Conservation (phyloP, 257 asterid genomes). For the Salvia hispanica region DNA sequence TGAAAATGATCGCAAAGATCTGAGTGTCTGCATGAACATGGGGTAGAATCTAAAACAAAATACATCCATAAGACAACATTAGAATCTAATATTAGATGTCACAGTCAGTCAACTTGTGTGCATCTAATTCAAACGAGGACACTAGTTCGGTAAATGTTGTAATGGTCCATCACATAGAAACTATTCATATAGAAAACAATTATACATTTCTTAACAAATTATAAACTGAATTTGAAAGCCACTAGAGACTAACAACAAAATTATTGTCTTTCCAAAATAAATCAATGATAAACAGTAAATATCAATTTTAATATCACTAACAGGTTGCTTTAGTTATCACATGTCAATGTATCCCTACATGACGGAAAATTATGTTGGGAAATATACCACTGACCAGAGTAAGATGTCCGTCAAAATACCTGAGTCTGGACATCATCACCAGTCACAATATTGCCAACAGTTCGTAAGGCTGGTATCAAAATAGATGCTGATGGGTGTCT, state of each 20-base stretch:
- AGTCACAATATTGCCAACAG: slow-evolving; percentile 57
- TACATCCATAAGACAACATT: no score
- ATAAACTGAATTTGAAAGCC: neutral
- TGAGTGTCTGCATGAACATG: neutral
- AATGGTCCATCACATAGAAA: no score
- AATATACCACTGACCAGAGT: neutral
- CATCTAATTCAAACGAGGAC: no score
- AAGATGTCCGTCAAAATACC: slow-evolving; percentile 36
- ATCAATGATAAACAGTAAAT: neutral
- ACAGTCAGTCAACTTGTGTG: no score
- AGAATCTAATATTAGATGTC: no score
- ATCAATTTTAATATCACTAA: neutral
- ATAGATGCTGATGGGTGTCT: slow-evolving; percentile 59
- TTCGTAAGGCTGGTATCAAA: slow-evolving; percentile 54
- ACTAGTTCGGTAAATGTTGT: no score
- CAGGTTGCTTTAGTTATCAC: neutral
- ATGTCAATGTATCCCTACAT: neutral
- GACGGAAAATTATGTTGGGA: neutral
- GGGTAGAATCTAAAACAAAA: no score
- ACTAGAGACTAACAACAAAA: slow-evolving; percentile 1
- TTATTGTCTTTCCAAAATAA: neutral
- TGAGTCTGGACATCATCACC: slow-evolving; percentile 59
- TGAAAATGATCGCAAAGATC: slow-evolving; percentile 27
- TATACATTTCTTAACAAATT: no score
- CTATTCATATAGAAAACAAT: no score